Evolutionary conservation across 2,329 filamentous ascomycete genomes (phyloP).

Genomic region (Neofusicoccum sp.): DNA sequence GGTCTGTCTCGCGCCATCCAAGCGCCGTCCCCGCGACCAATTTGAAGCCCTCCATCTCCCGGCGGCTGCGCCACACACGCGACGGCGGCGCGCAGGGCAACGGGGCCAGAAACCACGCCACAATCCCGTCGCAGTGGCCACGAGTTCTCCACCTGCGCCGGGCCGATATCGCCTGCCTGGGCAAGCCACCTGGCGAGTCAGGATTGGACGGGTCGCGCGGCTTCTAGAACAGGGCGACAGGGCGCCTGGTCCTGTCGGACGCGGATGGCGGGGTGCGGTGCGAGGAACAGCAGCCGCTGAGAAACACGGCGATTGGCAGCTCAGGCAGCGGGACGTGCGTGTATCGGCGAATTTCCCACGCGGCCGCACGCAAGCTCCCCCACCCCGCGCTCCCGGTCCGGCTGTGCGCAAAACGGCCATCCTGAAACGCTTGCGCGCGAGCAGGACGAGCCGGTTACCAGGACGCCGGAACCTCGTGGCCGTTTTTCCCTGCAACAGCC

Average conservation of each 20-base stretch:
- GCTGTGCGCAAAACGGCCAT: not conserved
- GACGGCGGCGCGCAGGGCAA: not conserved
- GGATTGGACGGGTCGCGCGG: not conserved
- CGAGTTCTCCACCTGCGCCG: not conserved
- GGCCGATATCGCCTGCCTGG: conserved; percentile 10
- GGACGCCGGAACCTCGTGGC: not conserved
- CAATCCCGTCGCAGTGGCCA: not conserved
- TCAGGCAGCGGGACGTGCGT: not conserved
- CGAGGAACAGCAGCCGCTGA: not conserved
- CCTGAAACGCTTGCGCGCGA: not conserved
- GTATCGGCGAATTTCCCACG: conserved; percentile 5
- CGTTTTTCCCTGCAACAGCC: too few relatives aligned
- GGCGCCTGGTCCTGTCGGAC: too few relatives aligned
- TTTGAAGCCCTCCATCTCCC: not conserved
- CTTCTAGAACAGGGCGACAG: not conserved
- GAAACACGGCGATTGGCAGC: not conserved
- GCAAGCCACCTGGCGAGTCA: not conserved
- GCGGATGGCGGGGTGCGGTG: not conserved
- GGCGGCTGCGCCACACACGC: not conserved
- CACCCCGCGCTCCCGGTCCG: not conserved
- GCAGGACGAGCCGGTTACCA: not conserved
- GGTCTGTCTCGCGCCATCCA: too few relatives aligned
- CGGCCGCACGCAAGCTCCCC: not conserved
- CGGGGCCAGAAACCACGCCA: not conserved
- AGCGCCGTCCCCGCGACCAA: not conserved